These are phyloP conservation scores for Aspergillus sp. DNA, from an alignment of 2,329 filamentous ascomycete genomes.

Conservation along the genomic window DNA sequence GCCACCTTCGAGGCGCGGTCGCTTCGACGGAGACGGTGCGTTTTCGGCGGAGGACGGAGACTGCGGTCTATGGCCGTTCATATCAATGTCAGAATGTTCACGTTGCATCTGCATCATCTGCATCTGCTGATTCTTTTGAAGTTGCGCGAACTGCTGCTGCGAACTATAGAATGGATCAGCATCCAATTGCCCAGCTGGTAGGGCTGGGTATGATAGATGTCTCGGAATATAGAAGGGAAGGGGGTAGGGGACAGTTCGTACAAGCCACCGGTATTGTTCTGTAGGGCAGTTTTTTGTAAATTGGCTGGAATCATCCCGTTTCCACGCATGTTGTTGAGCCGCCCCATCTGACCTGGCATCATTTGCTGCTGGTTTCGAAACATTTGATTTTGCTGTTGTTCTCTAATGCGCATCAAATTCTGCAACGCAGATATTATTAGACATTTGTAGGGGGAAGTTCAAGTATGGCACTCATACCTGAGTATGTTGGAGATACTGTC, in stretches of 20 bases:
- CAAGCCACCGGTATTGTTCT: conserved; percentile 60
- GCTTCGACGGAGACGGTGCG: conserved; percentile 88
- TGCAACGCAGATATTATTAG: conserved; percentile 39
- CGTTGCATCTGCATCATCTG: conserved; percentile 79
- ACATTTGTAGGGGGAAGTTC: conserved; percentile 10
- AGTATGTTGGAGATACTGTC: conserved; percentile 77
- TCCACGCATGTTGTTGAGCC: conserved; percentile 59
- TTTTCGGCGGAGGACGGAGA: conserved; percentile 84
- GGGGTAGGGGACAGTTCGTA: conserved; percentile 29
- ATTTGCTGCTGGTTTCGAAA: conserved; percentile 67
- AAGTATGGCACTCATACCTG: conserved; percentile 57
- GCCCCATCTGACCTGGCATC: conserved; percentile 55
- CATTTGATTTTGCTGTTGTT: conserved; percentile 75
- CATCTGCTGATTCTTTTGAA: conserved; percentile 58
- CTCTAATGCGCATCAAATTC: conserved; percentile 67
- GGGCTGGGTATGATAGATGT: neutral
- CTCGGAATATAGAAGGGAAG: neutral
- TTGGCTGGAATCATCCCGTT: conserved; percentile 39
- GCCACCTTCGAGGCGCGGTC: conserved; percentile 74
- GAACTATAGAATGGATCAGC: conserved; percentile 43
- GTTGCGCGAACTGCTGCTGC: conserved; percentile 68
- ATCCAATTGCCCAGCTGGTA: conserved; percentile 7
- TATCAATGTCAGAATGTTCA: conserved; percentile 83
- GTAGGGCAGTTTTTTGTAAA: conserved; percentile 73
- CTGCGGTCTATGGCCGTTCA: conserved; percentile 74